Evolutionary conservation across 306 rosid species (phyloP).

Genomic region (Begonia loranthoides): DNA sequence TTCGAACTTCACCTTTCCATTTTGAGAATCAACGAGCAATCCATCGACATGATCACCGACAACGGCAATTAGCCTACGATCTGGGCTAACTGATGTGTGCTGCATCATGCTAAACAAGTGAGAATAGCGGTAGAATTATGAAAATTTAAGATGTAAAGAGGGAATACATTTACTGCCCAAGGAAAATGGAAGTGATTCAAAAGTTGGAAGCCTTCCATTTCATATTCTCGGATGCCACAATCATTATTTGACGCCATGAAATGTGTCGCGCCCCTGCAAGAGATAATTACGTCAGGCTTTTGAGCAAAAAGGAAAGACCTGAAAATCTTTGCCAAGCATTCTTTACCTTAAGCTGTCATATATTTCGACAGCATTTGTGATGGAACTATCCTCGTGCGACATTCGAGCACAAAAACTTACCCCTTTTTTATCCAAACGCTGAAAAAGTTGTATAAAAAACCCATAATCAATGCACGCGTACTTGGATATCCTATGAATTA

Average conservation of each 20-base stretch:
- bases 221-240: constrained; percentile 40
- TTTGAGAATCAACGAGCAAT: no score
- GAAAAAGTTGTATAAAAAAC: constrained; percentile 20
- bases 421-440: constrained; percentile 47
- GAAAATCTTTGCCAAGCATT: background rate
- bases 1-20: no score
- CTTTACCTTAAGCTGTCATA: constrained; percentile 41
- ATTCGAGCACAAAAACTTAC: constrained; percentile 44
- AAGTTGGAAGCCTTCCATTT: constrained; percentile 43
- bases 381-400: constrained; percentile 53
- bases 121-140: no score
- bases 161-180: constrained; percentile 57
- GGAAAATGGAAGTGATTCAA: constrained; percentile 42
- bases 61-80: no score
- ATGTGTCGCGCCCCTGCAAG: constrained; percentile 37
- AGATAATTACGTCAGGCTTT: constrained; percentile 14
- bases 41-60: no score
- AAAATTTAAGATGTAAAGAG: constrained; percentile 2
- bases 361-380: constrained; percentile 47
- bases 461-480: no score
- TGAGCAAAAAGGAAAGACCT: constrained; percentile 2
- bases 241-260: constrained; percentile 49
- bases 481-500: no score
- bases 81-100: no score
- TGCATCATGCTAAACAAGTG: no score